Conservation (phyloP, 2,329 filamentous ascomycete genomes). For the Blastomyces silverae region DNA sequence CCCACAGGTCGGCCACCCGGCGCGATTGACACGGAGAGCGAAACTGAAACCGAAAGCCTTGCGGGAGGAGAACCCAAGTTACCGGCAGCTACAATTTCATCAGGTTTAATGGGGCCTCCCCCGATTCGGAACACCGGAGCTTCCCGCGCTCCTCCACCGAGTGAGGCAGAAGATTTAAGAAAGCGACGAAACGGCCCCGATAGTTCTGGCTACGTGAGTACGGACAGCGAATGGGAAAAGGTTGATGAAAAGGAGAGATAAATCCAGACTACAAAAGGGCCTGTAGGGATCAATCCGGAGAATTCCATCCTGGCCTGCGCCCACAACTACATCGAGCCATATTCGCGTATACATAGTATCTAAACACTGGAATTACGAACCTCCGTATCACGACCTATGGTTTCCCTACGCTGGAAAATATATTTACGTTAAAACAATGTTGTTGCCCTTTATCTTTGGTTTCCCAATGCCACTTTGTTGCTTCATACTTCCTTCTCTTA, state of each 20-base stretch:
- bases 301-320: not conserved
- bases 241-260: conserved; percentile 62
- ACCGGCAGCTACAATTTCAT: conserved; percentile 17
- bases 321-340: not conserved
- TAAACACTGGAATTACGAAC: not conserved
- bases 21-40: conserved; percentile 39
- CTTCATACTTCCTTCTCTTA: not conserved
- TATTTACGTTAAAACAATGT: not conserved
- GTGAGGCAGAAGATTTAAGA: conserved; percentile 32
- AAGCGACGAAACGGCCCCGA: conserved; percentile 44
- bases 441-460: not conserved
- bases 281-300: not conserved
- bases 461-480: not conserved
- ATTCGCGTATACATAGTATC: not conserved
- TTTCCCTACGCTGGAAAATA: not conserved
- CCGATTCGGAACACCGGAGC: conserved; percentile 8
- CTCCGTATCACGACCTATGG: not conserved
- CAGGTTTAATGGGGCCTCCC: conserved; percentile 14
- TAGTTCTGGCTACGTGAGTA: conserved; percentile 58
- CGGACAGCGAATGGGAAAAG: conserved; percentile 97
- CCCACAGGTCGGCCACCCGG: conserved; percentile 22
- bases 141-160: conserved; percentile 15
- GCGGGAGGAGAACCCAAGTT: conserved; percentile 21
- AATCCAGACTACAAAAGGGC: not conserved
- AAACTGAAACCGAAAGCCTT: conserved; percentile 39